Conservation (phyloP, 495 filamentous ascomycete genomes). For the Arthonia radiata region DNA sequence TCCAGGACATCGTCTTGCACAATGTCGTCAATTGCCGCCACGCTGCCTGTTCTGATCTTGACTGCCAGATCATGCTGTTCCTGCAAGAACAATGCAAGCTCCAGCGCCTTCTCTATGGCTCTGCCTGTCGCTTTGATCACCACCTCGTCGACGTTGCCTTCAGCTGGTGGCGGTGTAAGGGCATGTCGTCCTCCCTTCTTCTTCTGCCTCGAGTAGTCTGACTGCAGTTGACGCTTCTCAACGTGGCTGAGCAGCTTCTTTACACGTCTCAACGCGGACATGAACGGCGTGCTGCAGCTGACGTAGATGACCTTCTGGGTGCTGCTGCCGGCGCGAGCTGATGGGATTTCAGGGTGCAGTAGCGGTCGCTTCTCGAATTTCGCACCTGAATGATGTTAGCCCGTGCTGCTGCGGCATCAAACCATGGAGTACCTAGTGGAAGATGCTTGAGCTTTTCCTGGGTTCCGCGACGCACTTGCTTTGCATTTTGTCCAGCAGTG, state of each 20-base stretch:
- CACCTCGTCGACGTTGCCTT: conserved; percentile 23
- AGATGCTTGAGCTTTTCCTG: too few relatives aligned
- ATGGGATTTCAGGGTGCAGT: conserved; percentile 37
- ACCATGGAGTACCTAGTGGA: too few relatives aligned
- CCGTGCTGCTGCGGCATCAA: too few relatives aligned
- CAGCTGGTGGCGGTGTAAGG: too few relatives aligned
- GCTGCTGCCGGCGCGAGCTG: conserved; percentile 24
- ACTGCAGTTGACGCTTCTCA: conserved; percentile 28
- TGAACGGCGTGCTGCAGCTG: conserved; percentile 47
- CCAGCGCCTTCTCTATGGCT: conserved; percentile 48
- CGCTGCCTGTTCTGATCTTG: conserved; percentile 13
- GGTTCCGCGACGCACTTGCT: too few relatives aligned
- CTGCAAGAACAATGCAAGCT: conserved; percentile 17
- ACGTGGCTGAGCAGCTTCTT: conserved; percentile 41
- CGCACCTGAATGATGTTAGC: too few relatives aligned
- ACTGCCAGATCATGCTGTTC: conserved; percentile 12
- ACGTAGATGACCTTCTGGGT: conserved; percentile 53
- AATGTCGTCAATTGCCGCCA: conserved; percentile 18
- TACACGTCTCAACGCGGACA: conserved; percentile 59
- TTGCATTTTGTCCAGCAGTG: too few relatives aligned
- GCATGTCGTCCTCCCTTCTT: too few relatives aligned
- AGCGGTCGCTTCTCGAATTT: conserved; percentile 43
- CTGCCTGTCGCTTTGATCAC: conserved; percentile 53
- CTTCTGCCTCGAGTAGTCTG: conserved; percentile 10
- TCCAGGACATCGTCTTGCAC: conserved; percentile 4